Evolutionary conservation across 108 stramenopile genomes (phyloP), one percentile per base, ranked within the genome.

Genomic region (Parietichytrium sp.): DNA sequence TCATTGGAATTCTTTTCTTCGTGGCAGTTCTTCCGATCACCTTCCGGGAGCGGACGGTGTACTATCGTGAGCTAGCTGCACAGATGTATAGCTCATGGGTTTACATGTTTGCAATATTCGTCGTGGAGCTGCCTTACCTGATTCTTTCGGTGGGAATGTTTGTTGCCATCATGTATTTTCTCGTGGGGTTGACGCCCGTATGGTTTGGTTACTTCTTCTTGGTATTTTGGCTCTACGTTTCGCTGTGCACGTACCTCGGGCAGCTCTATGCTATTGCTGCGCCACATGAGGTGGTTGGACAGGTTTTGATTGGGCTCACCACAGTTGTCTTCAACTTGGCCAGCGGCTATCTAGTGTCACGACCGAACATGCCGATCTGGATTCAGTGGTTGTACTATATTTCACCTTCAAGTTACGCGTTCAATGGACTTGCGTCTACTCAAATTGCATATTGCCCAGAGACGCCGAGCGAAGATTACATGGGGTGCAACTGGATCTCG

Each of bases 11-110:
- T 18, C 49, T 87, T 23, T 61, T 79, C 2, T 83, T 87, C 47
- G 84, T 51, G 49, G 78, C 84, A 25, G 86, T 80, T 7, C n/a
- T 91, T 7, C 90, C 90, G 16, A 87, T 85, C 15, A 83, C 87
- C 80, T 45, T 79, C 49, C 81, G 42, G 30, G 77, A 85, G 10
- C 84, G 90, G 25, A 86, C 89, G 51, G 83, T 87, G 53, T 91
- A 85, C 52, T 91, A 91, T 52, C 84, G 87, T 18, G 89, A 91
- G 50, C 83, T 83, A 16, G 86, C 89, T 10, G 84, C 88, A 25
- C 85, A 85, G 23, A 88, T 89, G 88, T 82, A 82, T 10, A 8
- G 30, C 8, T 18, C 53, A 12, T 20, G 23, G 25, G 6, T 33
- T 10, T 47, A 29, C 36, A 16, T 27, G 42, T 18, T 82, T 26